These are phyloP conservation scores for Bipolaris cookei DNA, from an alignment of 2,329 filamentous ascomycete species.

Conservation along the genomic window DNA sequence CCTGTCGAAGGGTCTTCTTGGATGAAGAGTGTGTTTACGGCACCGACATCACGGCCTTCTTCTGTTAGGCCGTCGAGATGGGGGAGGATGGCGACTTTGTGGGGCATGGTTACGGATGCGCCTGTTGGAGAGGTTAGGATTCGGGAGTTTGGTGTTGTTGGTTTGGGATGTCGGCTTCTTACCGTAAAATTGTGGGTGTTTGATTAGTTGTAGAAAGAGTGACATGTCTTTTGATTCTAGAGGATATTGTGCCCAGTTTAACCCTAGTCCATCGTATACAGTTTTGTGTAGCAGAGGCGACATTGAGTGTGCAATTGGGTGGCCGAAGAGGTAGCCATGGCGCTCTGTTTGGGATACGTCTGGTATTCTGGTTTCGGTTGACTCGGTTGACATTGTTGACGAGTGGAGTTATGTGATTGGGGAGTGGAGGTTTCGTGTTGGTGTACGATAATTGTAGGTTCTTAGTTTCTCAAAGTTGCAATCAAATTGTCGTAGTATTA, in stretches of 20 bases:
- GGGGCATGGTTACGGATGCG: constrained; percentile 80
- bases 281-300: constrained; percentile 63
- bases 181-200: constrained; percentile 68
- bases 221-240: constrained; percentile 55
- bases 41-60: constrained; percentile 75
- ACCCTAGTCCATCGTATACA: constrained; percentile 58
- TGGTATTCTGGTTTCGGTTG: constrained; percentile 16
- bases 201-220: constrained; percentile 57
- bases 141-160: background rate
- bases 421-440: background rate
- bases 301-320: constrained; percentile 63
- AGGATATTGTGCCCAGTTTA: constrained; percentile 61
- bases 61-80: constrained; percentile 75
- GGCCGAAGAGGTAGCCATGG: constrained; percentile 63
- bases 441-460: background rate
- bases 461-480: background rate
- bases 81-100: constrained; percentile 77
- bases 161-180: constrained; percentile 45
- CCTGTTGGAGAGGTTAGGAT: constrained; percentile 50
- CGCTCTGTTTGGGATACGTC: constrained; percentile 44
- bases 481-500: background rate
- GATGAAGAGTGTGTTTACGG: constrained; percentile 80
- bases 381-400: background rate
- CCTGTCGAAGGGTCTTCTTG: constrained; percentile 56
- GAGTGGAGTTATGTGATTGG: background rate